Percentiles rank a stretch among this genome's conserved stretches.
Conservation (phyloP, 164 flowering plant species). For the Stephania yunnanensis region DNA sequence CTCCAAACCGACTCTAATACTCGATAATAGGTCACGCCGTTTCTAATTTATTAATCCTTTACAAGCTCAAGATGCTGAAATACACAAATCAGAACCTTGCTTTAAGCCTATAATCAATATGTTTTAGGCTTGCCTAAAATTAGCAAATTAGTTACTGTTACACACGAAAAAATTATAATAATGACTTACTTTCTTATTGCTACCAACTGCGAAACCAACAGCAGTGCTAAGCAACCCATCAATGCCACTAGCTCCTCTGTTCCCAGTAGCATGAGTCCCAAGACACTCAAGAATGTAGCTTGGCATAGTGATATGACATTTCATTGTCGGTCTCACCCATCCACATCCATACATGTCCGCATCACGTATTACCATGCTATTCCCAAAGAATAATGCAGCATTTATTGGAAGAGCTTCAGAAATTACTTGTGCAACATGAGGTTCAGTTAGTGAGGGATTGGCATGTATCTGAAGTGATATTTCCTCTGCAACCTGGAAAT, state of each 20-base stretch:
- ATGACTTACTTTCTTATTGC: constrained; percentile 62
- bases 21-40: not conserved
- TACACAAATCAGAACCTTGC: not conserved
- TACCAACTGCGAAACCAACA: constrained; percentile 83
- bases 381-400: constrained; percentile 78
- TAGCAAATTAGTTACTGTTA: not conserved
- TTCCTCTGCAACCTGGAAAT: constrained; percentile 65
- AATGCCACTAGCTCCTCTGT: constrained; percentile 98
- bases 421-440: constrained; percentile 57
- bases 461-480: constrained; percentile 54
- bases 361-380: constrained; percentile 92
- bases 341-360: constrained; percentile 68
- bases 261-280: constrained; percentile 52
- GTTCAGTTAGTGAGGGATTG: constrained; percentile 67
- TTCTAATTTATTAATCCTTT: not conserved
- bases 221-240: constrained; percentile 97
- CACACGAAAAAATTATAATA: not conserved
- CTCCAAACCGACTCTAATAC: no score
- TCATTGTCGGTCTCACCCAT: constrained; percentile 28
- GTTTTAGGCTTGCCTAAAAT: not conserved
- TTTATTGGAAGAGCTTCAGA: constrained; percentile 48
- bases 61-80: not conserved
- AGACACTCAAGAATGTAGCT: constrained; percentile 36
- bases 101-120: not conserved
- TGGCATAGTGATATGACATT: constrained; percentile 18